Conservation (phyloP, 192 early-diverging fungal species). For the Mortierella hygrophila region DNA sequence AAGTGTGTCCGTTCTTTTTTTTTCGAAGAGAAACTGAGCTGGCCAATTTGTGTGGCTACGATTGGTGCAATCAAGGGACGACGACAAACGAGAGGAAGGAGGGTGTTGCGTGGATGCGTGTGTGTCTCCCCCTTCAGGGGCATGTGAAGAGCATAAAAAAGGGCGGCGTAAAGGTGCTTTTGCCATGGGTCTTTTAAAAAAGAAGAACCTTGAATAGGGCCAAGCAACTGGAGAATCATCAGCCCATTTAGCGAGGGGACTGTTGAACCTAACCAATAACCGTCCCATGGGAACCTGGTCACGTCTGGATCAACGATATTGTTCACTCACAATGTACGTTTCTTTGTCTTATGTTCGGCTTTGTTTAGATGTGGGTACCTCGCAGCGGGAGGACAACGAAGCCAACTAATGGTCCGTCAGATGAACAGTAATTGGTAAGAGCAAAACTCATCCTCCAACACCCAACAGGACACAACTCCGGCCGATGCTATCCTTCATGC, state of each 20-base stretch:
- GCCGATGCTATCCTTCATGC: not conserved
- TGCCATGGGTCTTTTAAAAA: slow-evolving; percentile 22
- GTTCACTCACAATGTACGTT: not conserved
- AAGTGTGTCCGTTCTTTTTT: slow-evolving; percentile 17
- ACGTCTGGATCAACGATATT: not conserved
- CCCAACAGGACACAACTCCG: not conserved
- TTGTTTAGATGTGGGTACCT: slow-evolving; percentile 78
- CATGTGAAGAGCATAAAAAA: slow-evolving; percentile 52
- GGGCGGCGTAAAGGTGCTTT: not conserved
- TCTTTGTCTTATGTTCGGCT: not conserved
- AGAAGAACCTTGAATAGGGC: not conserved
- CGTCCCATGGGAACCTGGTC: not conserved
- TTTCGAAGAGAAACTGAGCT: slow-evolving; percentile 12
- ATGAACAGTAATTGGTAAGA: slow-evolving; percentile 70
- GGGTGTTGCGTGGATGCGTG: not conserved
- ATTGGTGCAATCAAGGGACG: not conserved
- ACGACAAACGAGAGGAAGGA: not conserved
- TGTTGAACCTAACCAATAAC: slow-evolving; percentile 12
- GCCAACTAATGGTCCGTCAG: slow-evolving; percentile 83
- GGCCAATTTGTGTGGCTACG: slow-evolving; percentile 5
- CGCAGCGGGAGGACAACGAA: slow-evolving; percentile 92
- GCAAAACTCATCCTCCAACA: not conserved
- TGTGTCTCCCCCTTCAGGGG: not conserved
- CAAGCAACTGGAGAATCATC: not conserved
- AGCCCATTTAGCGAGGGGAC: slow-evolving; percentile 29